Evolutionary conservation across 306 rosid genomes (phyloP).

Genomic region (Chamaecrista fasciculata): DNA sequence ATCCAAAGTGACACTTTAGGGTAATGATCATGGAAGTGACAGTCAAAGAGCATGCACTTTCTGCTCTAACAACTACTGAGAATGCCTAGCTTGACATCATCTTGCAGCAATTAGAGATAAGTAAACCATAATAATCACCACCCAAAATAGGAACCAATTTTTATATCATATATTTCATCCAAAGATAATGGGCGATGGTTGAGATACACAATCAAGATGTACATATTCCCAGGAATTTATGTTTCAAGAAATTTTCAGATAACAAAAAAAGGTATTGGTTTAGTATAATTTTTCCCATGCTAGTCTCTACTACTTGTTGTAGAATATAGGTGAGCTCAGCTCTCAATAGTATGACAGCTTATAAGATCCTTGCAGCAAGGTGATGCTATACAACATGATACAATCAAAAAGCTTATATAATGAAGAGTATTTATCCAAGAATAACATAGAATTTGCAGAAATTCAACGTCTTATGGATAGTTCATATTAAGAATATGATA

Average conservation of each 20-base stretch:
- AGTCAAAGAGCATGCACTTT: not conserved
- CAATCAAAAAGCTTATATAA: not conserved
- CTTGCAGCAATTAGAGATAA: not conserved
- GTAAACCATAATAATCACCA: not conserved
- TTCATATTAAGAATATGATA: not conserved
- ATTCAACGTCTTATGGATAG: not conserved
- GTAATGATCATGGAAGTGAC: constrained; percentile 10
- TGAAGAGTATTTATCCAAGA: not conserved
- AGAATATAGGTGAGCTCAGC: not conserved
- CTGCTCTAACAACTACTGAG: not conserved
- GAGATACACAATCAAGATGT: not conserved
- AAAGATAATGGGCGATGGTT: not conserved
- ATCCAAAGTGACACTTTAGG: constrained; percentile 28
- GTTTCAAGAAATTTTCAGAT: not conserved
- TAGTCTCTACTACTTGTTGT: not conserved
- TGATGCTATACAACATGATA: not conserved
- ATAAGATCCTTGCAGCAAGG: not conserved
- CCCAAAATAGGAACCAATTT: not conserved
- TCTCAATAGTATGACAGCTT: constrained; percentile 12
- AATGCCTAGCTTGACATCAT: constrained; percentile 17
- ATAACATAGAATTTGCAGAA: not conserved
- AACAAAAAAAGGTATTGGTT: too few species aligned
- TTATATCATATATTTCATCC: not conserved
- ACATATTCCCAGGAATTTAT: not conserved
- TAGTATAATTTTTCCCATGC: not conserved